Conservation (phyloP, 306 rosid species). For the Vicia faba region DNA sequence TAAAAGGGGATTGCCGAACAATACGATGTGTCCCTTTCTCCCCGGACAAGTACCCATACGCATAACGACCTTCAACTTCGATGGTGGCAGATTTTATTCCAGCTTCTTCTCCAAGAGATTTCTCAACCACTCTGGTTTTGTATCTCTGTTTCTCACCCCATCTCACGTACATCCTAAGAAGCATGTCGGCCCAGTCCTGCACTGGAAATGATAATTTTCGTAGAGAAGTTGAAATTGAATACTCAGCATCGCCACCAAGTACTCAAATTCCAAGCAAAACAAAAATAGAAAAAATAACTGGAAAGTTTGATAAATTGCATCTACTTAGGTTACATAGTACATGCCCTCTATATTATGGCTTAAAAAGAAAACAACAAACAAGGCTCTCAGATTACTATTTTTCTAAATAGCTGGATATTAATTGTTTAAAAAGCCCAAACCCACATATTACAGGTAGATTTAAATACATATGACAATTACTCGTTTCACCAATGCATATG, state of each 20-base stretch:
- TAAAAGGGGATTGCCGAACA: constrained; percentile 93
- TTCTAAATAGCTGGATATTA: too few species aligned
- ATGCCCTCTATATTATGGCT: too few species aligned
- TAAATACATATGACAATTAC: too few species aligned
- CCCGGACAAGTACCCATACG: constrained; percentile 93
- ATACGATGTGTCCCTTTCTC: constrained; percentile 97
- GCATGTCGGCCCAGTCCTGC: constrained; percentile 99
- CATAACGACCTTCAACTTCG: constrained; percentile 95
- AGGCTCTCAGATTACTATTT: constrained; percentile 9
- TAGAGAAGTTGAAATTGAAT: constrained; percentile 41
- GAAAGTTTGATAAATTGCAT: not conserved
- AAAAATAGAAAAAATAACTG: constrained; percentile 1
- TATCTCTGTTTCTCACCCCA: constrained; percentile 95
- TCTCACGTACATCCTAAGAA: constrained; percentile 93
- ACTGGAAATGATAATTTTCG: constrained; percentile 61
- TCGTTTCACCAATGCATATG: constrained; percentile 15
- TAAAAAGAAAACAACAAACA: not conserved
- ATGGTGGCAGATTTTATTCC: constrained; percentile 94
- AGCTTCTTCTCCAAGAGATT: constrained; percentile 92
- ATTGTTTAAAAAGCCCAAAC: too few species aligned
- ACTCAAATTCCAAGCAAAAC: constrained; percentile 36
- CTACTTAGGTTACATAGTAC: too few species aligned
- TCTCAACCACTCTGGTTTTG: constrained; percentile 89
- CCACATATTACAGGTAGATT: too few species aligned
- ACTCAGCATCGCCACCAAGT: constrained; percentile 41